phyloP scores from a whole-genome alignment of 768 basidiomycete species.

The Lactarius akahatsu region DNA sequence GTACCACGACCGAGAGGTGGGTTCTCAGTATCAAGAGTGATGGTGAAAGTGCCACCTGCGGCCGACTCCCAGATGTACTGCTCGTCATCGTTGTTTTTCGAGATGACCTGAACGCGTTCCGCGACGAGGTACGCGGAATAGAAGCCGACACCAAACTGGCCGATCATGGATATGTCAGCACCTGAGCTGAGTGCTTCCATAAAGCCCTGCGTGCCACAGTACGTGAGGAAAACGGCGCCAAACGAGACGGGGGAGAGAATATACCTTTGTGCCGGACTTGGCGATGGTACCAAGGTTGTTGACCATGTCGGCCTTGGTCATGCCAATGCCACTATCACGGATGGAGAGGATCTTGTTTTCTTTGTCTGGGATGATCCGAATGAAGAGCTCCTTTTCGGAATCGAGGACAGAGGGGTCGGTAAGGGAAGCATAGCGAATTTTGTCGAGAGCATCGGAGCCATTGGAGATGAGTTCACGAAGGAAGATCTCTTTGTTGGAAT shows the following conservation, averaged over 20 bases:
- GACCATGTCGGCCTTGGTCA: constrained; percentile 99
- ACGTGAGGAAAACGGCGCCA: not conserved
- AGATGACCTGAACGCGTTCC: constrained; percentile 96
- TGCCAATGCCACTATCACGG: constrained; percentile 96
- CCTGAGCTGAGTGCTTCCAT: constrained; percentile 96
- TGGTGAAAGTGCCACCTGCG: constrained; percentile 98
- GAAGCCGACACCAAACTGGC: constrained; percentile 99
- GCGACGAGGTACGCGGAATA: constrained; percentile 99
- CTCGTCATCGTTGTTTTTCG: constrained; percentile 99
- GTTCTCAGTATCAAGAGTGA: constrained; percentile 90
- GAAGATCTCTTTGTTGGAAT: constrained; percentile 99
- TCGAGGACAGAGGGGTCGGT: constrained; percentile 93
- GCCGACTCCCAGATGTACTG: constrained; percentile 99
- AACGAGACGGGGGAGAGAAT: constrained; percentile 26
- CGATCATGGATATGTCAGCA: constrained; percentile 94
- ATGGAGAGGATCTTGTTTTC: constrained; percentile 89
- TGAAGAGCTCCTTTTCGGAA: constrained; percentile 86
- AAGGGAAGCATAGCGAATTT: constrained; percentile 95
- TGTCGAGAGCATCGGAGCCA: constrained; percentile 97
- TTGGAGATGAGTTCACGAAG: constrained; percentile 98
- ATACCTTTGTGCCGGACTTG: constrained; percentile 92
- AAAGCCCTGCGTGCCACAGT: constrained; percentile 66
- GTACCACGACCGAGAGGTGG: constrained; percentile 91
- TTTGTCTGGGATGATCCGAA: constrained; percentile 94
- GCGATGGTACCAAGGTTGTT: constrained; percentile 98